These are phyloP conservation scores for Penicillium atrosanguineum DNA, from an alignment of 495 filamentous ascomycete species.

Conservation along the genomic window DNA sequence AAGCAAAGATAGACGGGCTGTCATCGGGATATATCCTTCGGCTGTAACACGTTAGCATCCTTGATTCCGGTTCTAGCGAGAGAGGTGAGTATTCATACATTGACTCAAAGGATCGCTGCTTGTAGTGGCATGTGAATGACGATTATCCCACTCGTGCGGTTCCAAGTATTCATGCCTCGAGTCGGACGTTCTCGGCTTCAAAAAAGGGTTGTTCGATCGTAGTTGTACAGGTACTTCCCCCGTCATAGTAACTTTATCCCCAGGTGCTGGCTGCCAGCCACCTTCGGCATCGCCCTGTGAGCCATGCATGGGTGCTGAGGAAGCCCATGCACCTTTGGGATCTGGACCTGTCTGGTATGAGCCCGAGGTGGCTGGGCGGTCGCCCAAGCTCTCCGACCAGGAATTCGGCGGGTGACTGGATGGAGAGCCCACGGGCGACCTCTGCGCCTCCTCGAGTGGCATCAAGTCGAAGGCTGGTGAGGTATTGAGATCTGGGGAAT, in stretches of 20 bases:
- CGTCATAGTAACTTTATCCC: conserved; percentile 5
- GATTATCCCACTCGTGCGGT: conserved; percentile 20
- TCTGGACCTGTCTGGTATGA: conserved; percentile 8
- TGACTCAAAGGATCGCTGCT: conserved; percentile 32
- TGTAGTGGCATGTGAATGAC: conserved; percentile 22
- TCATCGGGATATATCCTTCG: conserved; percentile 48
- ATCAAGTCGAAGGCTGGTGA: conserved; percentile 45
- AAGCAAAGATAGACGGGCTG: conserved; percentile 41
- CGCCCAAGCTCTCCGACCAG: conserved; percentile 35
- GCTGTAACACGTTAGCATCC: conserved; percentile 24
- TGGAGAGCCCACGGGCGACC: conserved; percentile 37
- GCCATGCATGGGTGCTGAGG: conserved; percentile 27
- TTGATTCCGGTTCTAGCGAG: not conserved
- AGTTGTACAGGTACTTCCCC: conserved; percentile 35
- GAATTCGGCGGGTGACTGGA: conserved; percentile 28
- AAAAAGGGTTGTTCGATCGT: conserved; percentile 46
- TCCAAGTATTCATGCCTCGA: conserved; percentile 24
- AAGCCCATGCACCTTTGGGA: conserved; percentile 16
- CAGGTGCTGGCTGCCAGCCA: conserved; percentile 20
- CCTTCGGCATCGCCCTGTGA: conserved; percentile 25
- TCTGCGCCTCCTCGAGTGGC: conserved; percentile 44
- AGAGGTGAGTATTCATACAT: conserved; percentile 21
- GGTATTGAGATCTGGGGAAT: conserved; percentile 43
- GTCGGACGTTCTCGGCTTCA: conserved; percentile 27
- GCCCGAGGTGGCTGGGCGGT: conserved; percentile 15